Percentiles rank a stretch among this genome's conserved stretches.
Conservation (phyloP, 139 green algal species). For the Penium margaritaceum region DNA sequence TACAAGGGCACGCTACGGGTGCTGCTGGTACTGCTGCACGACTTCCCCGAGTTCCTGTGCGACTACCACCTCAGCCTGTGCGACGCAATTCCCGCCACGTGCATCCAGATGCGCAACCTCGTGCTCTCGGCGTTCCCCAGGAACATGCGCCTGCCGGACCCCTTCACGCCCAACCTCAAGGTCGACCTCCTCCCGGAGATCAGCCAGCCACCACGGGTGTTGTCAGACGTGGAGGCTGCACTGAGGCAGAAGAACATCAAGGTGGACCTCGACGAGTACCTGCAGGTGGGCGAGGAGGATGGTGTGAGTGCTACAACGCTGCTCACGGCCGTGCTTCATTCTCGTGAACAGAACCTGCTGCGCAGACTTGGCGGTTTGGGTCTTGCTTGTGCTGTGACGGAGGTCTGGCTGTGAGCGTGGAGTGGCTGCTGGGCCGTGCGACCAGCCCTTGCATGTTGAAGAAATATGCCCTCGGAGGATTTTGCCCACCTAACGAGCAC, state of each 20-base stretch:
- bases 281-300: conserved; percentile 27
- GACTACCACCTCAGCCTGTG: conserved; percentile 90
- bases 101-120: conserved; percentile 97
- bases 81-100: conserved; percentile 81
- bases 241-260: conserved; percentile 49
- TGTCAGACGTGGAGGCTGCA: conserved; percentile 58
- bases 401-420: no score
- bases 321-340: background rate
- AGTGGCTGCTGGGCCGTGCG: no score
- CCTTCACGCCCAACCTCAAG: conserved; percentile 97
- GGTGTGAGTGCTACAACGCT: conserved; percentile 5
- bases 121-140: conserved; percentile 91
- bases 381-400: no score
- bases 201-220: conserved; percentile 62
- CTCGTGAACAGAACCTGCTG: background rate
- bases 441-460: no score
- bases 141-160: conserved; percentile 93
- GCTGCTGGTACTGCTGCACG: conserved; percentile 95
- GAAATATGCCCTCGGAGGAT: no score
- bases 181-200: conserved; percentile 92
- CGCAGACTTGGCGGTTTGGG: no score
- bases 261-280: conserved; percentile 63
- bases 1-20: conserved; percentile 92
- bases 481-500: no score
- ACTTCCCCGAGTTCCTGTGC: conserved; percentile 99